phyloP scores from a whole-genome alignment of 148 eudicot species.

The Bassia scoparia region DNA sequence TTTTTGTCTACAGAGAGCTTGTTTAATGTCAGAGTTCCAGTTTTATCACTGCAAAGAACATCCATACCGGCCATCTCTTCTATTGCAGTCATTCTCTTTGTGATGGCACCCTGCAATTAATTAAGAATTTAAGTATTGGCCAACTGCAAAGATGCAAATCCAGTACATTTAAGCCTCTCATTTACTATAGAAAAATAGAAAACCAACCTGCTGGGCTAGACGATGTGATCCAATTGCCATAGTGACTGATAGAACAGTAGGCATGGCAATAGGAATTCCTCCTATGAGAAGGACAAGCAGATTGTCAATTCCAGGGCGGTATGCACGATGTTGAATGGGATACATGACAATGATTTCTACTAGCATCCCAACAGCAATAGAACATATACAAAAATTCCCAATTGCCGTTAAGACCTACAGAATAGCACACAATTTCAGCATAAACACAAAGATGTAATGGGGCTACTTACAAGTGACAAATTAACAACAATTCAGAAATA shows the following conservation, averaged over 20 bases:
- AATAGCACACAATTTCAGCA: slow-evolving; percentile 10
- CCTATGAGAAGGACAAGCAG: slow-evolving; percentile 98
- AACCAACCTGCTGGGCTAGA: slow-evolving; percentile 84
- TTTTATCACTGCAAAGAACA: slow-evolving; percentile 92
- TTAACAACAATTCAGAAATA: not conserved
- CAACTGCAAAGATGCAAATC: slow-evolving; percentile 1
- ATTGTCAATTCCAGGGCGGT: slow-evolving; percentile 98
- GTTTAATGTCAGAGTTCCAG: slow-evolving; percentile 88
- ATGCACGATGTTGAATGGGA: slow-evolving; percentile 81
- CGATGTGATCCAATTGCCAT: slow-evolving; percentile 99
- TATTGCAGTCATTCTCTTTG: slow-evolving; percentile 94
- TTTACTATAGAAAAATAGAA: slow-evolving; percentile 15
- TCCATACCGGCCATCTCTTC: slow-evolving; percentile 99
- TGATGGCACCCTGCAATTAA: slow-evolving; percentile 73
- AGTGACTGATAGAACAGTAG: slow-evolving; percentile 93
- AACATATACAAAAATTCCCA: slow-evolving; percentile 96
- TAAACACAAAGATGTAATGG: slow-evolving; percentile 1
- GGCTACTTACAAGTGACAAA: not conserved
- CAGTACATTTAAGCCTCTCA: not conserved
- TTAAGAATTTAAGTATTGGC: not conserved
- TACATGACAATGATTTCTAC: slow-evolving; percentile 92
- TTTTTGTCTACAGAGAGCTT: slow-evolving; percentile 91
- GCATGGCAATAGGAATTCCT: slow-evolving; percentile 99
- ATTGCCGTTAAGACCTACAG: slow-evolving; percentile 89
- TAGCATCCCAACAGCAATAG: slow-evolving; percentile 94